These are phyloP conservation scores for Hemisphaericaspora xylofermentans DNA, from an alignment of 1,139 yeast species.

Conservation along the genomic window DNA sequence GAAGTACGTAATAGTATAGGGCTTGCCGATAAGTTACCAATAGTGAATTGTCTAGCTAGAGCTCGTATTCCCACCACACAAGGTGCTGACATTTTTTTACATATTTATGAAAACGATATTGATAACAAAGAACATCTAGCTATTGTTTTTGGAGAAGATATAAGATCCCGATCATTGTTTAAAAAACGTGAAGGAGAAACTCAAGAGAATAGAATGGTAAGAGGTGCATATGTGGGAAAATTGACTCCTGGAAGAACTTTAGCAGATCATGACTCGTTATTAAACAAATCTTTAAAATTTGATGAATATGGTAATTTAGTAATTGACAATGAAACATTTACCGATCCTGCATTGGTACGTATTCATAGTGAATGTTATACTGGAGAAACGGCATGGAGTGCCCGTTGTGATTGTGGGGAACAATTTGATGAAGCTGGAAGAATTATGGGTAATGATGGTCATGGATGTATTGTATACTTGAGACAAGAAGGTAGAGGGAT, in stretches of 20 bases:
- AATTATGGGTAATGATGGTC: constrained; percentile 80
- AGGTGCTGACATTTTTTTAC: constrained; percentile 90
- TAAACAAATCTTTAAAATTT: constrained; percentile 45
- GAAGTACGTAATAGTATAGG: constrained; percentile 19
- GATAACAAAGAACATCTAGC: constrained; percentile 96
- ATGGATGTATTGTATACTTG: constrained; percentile 91
- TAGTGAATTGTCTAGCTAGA: constrained; percentile 84
- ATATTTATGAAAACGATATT: constrained; percentile 78
- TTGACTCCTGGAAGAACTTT: constrained; percentile 77
- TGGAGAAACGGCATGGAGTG: constrained; percentile 99
- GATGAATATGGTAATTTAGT: constrained; percentile 48
- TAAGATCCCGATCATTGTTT: constrained; percentile 75
- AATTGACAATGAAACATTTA: constrained; percentile 34
- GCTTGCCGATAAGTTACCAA: constrained; percentile 47
- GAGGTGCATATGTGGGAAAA: constrained; percentile 94
- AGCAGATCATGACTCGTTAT: constrained; percentile 61
- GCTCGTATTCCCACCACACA: constrained; percentile 93
- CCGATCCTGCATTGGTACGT: constrained; percentile 57
- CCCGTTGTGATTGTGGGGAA: constrained; percentile 98
- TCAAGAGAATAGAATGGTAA: constrained; percentile 90
- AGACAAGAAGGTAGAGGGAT: constrained; percentile 99
- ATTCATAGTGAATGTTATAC: constrained; percentile 98
- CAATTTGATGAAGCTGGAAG: constrained; percentile 98
- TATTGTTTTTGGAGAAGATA: constrained; percentile 91
- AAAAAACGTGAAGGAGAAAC: constrained; percentile 65